Conservation (phyloP, 2,329 filamentous ascomycete genomes). For the Lecanosticta acicola region DNA sequence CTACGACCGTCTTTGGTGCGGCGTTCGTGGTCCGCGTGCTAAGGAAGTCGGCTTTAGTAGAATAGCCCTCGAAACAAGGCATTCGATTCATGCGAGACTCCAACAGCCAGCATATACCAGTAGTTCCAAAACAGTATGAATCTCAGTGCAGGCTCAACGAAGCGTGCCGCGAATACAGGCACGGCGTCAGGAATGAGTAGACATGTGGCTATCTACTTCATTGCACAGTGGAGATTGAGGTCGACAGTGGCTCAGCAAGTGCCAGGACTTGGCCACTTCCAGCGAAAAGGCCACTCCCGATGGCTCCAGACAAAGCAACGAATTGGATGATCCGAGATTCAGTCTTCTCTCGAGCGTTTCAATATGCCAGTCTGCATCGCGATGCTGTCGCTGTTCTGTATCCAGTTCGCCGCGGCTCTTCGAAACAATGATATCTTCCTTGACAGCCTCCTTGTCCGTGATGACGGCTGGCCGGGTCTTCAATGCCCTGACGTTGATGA, state of each 20-base stretch:
- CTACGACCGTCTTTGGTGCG: no score
- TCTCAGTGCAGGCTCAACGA: conserved; percentile 53
- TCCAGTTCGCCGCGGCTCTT: not conserved
- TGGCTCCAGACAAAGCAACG: conserved; percentile 46
- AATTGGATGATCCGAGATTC: conserved; percentile 57
- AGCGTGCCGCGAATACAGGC: conserved; percentile 51
- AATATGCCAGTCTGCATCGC: conserved; percentile 8
- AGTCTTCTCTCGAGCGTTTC: conserved; percentile 44
- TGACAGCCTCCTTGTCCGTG: not conserved
- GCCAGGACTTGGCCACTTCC: conserved; percentile 23
- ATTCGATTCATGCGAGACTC: no score
- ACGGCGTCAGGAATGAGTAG: conserved; percentile 48
- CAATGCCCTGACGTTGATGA: not conserved
- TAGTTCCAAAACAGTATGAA: conserved; percentile 41
- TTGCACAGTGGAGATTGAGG: conserved; percentile 36
- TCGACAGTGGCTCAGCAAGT: conserved; percentile 29
- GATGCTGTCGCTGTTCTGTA: not conserved
- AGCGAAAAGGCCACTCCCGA: conserved; percentile 29
- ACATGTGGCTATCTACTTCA: conserved; percentile 52
- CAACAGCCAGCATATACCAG: conserved; percentile 45
- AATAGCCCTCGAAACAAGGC: no score
- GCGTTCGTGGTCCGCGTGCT: no score
- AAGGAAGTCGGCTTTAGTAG: no score
- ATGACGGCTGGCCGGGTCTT: not conserved
- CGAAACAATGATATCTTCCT: not conserved